Evolutionary conservation across 1,284 basidiomycete genomes (phyloP).

Genomic region (Ganoderma lingzhi): DNA sequence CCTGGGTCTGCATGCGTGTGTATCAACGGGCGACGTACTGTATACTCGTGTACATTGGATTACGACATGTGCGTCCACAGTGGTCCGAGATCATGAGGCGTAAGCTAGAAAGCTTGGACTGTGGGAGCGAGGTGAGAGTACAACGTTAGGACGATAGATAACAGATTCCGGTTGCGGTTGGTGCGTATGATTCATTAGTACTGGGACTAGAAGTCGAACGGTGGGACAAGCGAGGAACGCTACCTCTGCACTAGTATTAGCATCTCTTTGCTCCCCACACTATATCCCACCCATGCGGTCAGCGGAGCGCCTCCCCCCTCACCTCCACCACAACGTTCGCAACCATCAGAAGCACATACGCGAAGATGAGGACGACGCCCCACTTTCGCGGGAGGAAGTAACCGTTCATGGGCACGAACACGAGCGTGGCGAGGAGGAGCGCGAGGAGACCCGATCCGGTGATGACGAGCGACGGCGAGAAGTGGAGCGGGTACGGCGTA

Average conservation of each 20-base stretch:
- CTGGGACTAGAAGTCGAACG: background rate
- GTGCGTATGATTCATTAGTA: slow-evolving; percentile 1
- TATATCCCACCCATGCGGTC: background rate
- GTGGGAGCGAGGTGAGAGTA: background rate
- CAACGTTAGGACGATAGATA: slow-evolving; percentile 6
- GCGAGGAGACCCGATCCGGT: slow-evolving; percentile 82
- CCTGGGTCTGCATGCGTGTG: background rate
- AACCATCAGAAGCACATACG: slow-evolving; percentile 78
- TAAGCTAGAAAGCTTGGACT: slow-evolving; percentile 1
- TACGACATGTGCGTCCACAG: background rate
- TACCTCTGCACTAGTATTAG: background rate
- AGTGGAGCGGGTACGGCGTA: slow-evolving; percentile 74
- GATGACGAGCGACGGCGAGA: slow-evolving; percentile 86
- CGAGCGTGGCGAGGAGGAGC: slow-evolving; percentile 79
- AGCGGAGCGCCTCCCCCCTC: slow-evolving; percentile 16
- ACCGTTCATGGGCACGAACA: slow-evolving; percentile 87
- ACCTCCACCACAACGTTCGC: slow-evolving; percentile 82
- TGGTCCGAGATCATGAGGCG: background rate
- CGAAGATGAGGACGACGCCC: slow-evolving; percentile 81
- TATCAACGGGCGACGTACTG: background rate
- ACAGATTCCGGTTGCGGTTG: slow-evolving; percentile 2
- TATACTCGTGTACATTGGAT: background rate
- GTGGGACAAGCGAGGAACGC: background rate
- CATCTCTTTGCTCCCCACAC: background rate
- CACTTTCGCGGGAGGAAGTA: slow-evolving; percentile 83